Conservation (phyloP, 163 green algal species). For the Volvox carteri region DNA sequence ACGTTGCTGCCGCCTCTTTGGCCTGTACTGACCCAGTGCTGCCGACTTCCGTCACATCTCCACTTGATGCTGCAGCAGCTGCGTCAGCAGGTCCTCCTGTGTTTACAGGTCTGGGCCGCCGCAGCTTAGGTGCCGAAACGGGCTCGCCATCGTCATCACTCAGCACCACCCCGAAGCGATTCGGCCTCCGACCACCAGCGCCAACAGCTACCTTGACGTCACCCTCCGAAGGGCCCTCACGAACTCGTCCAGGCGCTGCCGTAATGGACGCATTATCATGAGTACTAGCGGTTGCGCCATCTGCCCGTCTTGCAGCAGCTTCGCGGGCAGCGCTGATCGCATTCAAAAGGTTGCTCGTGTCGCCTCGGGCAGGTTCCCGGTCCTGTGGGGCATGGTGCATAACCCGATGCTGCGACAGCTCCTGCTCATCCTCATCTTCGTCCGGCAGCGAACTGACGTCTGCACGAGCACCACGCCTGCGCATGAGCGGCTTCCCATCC, state of each 20-base stretch:
- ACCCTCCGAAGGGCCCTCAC: background rate
- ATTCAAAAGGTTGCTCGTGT: background rate
- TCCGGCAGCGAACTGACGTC: background rate
- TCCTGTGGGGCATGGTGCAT: too few species aligned
- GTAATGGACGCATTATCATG: background rate
- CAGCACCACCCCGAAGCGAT: slow-evolving; percentile 31
- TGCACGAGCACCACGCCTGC: background rate
- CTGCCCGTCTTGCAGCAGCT: background rate
- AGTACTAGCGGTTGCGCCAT: background rate
- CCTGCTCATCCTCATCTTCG: background rate
- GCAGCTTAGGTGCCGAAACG: background rate
- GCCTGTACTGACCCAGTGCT: too few species aligned
- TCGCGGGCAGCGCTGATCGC: background rate
- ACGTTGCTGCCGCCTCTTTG: too few species aligned
- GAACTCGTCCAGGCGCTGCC: background rate
- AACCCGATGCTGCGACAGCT: background rate
- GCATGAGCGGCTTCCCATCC: too few species aligned
- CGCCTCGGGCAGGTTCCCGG: background rate
- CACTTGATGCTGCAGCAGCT: background rate
- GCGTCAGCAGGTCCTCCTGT: background rate
- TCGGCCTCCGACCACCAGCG: slow-evolving; percentile 1
- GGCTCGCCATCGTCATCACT: slow-evolving; percentile 37
- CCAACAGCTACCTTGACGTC: background rate
- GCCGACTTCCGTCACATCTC: too few species aligned
- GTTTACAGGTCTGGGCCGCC: background rate